Evolutionary conservation across 179 eudicot genomes (phyloP).

Genomic region (Beta macrorhiza): DNA sequence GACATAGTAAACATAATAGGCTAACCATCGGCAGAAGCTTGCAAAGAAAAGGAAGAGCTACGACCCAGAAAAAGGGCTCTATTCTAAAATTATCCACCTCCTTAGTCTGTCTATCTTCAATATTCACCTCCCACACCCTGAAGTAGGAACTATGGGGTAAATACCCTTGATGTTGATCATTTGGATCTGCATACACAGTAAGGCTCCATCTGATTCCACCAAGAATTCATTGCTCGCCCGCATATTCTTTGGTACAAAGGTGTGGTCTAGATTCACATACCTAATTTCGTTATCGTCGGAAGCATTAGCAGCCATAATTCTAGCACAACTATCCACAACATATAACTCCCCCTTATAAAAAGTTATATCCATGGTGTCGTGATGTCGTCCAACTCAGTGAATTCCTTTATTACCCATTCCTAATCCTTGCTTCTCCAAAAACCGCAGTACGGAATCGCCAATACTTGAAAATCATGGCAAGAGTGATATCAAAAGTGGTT

Average conservation of each 20-base stretch:
- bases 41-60: not conserved
- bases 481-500: not conserved
- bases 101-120: not conserved
- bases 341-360: too few species aligned
- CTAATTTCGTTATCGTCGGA: not conserved
- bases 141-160: too few species aligned
- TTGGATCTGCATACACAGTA: not conserved
- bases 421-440: not conserved
- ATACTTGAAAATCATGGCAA: not conserved
- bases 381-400: too few species aligned
- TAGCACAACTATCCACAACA: too few species aligned
- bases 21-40: not conserved
- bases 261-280: not conserved
- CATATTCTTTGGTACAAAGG: not conserved
- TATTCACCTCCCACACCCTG: not conserved
- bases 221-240: not conserved
- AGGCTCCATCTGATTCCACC: not conserved
- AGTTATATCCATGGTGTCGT: too few species aligned
- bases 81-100: not conserved
- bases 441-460: not conserved
- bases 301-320: too few species aligned
- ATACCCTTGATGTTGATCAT: too few species aligned
- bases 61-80: not conserved
- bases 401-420: too few species aligned
- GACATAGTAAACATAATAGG: not conserved